Conservation (phyloP, 352 stramenopile genomes). For the Phytophthora pistaciae region DNA sequence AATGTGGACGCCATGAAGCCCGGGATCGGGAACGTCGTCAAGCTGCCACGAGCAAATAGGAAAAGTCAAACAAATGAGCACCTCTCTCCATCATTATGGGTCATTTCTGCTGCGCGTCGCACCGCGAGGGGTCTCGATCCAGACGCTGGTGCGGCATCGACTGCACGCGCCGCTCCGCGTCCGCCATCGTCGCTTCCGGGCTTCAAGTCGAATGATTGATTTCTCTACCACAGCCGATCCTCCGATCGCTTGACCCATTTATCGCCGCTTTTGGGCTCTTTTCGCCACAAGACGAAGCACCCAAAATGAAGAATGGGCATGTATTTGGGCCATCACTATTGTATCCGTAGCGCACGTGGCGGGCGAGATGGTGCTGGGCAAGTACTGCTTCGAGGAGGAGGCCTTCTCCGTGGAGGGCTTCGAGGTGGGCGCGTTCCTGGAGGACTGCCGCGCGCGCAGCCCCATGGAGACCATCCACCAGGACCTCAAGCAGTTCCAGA, state of each 20-base stretch:
- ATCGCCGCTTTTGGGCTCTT: neutral
- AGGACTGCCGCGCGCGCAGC: conserved; percentile 76
- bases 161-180: conserved; percentile 47
- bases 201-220: conserved; percentile 31
- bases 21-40: conserved; percentile 77
- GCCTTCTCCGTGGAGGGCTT: conserved; percentile 83
- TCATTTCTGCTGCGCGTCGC: conserved; percentile 3
- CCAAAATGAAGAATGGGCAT: neutral
- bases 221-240: conserved; percentile 30
- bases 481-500: conserved; percentile 88
- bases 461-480: conserved; percentile 89
- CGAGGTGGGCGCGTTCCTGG: conserved; percentile 72
- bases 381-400: conserved; percentile 88
- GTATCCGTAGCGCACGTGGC: too few species aligned
- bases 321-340: neutral
- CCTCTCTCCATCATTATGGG: neutral
- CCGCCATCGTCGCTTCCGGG: conserved; percentile 17
- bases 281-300: neutral
- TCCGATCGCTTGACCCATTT: neutral
- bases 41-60: conserved; percentile 31
- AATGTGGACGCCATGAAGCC: conserved; percentile 62
- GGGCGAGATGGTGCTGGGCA: conserved; percentile 45
- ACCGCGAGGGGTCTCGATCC: conserved; percentile 66
- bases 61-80: neutral
- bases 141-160: conserved; percentile 57